phyloP scores from a whole-genome alignment of 805 yeast genomes.

The Myxozyma melibiosi region DNA sequence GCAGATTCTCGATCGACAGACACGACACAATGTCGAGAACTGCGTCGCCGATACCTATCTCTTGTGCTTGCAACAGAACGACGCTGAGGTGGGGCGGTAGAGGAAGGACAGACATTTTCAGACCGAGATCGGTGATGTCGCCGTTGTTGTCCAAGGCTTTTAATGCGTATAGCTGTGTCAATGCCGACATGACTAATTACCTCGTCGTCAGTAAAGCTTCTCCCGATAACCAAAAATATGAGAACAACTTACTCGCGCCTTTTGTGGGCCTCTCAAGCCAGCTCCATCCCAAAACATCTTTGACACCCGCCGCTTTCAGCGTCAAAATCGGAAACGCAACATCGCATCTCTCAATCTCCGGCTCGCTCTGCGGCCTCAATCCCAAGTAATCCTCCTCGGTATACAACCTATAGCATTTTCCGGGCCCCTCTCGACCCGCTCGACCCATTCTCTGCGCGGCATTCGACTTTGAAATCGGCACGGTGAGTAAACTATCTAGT shows the following conservation, averaged over 20 bases:
- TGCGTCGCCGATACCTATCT: constrained; percentile 48
- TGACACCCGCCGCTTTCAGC: constrained; percentile 78
- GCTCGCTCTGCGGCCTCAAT: constrained; percentile 80
- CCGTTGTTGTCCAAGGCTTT: constrained; percentile 81
- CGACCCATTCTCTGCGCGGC: constrained; percentile 96
- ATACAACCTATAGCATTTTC: constrained; percentile 84
- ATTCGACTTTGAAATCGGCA: constrained; percentile 90
- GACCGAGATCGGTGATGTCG: constrained; percentile 75
- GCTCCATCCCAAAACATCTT: constrained; percentile 81
- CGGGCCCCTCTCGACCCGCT: constrained; percentile 97
- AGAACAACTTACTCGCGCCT: constrained; percentile 50
- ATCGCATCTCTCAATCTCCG: constrained; percentile 87
- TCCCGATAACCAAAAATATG: neutral
- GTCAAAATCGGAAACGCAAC: constrained; percentile 82
- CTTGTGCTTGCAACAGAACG: constrained; percentile 72
- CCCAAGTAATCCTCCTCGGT: constrained; percentile 68
- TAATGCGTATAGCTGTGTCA: constrained; percentile 73
- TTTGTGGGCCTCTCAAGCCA: constrained; percentile 93
- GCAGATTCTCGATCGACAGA: constrained; percentile 85
- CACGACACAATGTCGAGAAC: constrained; percentile 91
- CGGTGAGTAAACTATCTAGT: constrained; percentile 85
- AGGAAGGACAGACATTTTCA: constrained; percentile 84
- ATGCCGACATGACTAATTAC: constrained; percentile 64
- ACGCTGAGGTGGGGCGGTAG: constrained; percentile 90
- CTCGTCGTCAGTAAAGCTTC: neutral